Evolutionary conservation across 257 asterid species (phyloP).

Genomic region (Leonotis leonurus): DNA sequence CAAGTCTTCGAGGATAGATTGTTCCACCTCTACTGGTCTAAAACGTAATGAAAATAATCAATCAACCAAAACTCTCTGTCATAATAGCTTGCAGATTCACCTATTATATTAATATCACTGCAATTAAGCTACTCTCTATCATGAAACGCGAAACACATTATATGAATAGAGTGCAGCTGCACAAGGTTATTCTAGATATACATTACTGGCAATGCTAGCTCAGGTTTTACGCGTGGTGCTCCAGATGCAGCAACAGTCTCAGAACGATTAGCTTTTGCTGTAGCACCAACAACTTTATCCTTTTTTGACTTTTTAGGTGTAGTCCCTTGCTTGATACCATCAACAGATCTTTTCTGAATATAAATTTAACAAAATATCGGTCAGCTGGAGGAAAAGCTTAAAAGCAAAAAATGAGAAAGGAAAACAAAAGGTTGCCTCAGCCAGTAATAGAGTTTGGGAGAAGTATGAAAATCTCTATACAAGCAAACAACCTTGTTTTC

Average conservation of each 20-base stretch:
- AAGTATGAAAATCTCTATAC: slow-evolving; percentile 3
- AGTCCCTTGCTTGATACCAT: slow-evolving; percentile 71
- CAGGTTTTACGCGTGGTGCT: slow-evolving; percentile 89
- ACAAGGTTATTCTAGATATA: slow-evolving; percentile 25
- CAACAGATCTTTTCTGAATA: slow-evolving; percentile 70
- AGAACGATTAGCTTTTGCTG: slow-evolving; percentile 67
- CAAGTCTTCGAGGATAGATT: slow-evolving; percentile 87
- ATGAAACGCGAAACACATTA: neutral
- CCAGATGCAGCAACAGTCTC: slow-evolving; percentile 54
- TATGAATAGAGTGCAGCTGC: neutral
- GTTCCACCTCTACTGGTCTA: slow-evolving; percentile 86
- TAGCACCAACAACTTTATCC: slow-evolving; percentile 68
- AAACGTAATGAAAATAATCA: slow-evolving; percentile 11
- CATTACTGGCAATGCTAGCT: slow-evolving; percentile 78
- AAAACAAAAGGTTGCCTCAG: slow-evolving; percentile 1
- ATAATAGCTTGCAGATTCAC: slow-evolving; percentile 10
- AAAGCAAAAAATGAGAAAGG: too few relatives aligned
- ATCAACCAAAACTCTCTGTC: neutral
- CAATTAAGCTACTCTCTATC: neutral
- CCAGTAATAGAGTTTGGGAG: slow-evolving; percentile 7
- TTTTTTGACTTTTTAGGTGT: slow-evolving; percentile 69
- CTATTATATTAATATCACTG: slow-evolving; percentile 7
- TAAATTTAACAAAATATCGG: slow-evolving; percentile 8
- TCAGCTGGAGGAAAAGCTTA: neutral
- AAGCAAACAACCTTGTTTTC: slow-evolving; percentile 63